phyloP scores from a whole-genome alignment of 768 basidiomycete genomes.

The Mycena alexandri region DNA sequence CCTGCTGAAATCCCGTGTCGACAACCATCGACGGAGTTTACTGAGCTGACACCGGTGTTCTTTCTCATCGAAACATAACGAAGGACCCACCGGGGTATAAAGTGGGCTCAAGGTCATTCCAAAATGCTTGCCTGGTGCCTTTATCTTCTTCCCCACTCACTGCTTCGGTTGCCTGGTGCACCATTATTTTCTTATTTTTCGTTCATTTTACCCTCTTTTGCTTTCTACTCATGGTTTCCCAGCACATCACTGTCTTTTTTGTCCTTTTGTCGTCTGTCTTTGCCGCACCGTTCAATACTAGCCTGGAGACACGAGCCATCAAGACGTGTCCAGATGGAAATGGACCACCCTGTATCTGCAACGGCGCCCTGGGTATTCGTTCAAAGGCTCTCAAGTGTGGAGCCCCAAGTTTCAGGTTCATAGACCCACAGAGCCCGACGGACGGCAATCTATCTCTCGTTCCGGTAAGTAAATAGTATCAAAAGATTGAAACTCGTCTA shows the following conservation, averaged over 20 bases:
- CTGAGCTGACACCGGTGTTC: too few relatives aligned
- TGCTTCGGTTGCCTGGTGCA: too few relatives aligned
- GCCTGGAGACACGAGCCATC: slow-evolving; percentile 15
- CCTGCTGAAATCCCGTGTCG: too few relatives aligned
- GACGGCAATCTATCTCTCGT: slow-evolving; percentile 22
- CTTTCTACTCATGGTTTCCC: slow-evolving; percentile 9
- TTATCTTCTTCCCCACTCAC: background rate
- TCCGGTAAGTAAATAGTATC: slow-evolving; percentile 7
- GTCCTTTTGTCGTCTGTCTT: slow-evolving; percentile 14
- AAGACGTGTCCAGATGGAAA: slow-evolving; percentile 12
- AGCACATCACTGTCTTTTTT: slow-evolving; percentile 8
- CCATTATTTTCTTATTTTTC: background rate
- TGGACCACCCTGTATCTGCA: slow-evolving; percentile 20
- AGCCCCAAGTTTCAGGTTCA: slow-evolving; percentile 19
- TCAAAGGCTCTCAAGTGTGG: slow-evolving; percentile 1
- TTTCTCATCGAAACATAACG: too few relatives aligned
- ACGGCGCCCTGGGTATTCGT: slow-evolving; percentile 11
- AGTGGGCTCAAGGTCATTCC: too few relatives aligned
- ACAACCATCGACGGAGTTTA: too few relatives aligned
- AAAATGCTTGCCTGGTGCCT: slow-evolving; percentile 5
- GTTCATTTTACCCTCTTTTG: background rate
- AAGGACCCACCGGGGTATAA: too few relatives aligned
- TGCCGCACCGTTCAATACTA: slow-evolving; percentile 16
- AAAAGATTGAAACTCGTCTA: background rate
- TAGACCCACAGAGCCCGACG: slow-evolving; percentile 15